These are phyloP conservation scores for Kazachstania bromeliacearum DNA, from an alignment of 805 yeast genomes.

Conservation along the genomic window DNA sequence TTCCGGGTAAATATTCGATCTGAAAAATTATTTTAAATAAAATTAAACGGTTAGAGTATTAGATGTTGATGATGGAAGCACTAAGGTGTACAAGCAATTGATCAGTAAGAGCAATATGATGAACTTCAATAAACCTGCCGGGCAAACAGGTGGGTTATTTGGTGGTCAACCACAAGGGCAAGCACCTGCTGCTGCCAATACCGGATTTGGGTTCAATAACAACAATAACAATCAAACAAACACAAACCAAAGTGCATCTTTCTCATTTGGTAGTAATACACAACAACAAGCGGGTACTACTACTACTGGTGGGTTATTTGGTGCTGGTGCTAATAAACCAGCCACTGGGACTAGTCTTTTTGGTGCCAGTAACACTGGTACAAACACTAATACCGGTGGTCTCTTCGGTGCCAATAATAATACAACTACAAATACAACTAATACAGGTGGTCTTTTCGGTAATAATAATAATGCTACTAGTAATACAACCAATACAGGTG, in stretches of 20 bases:
- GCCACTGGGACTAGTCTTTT: slow-evolving; percentile 16
- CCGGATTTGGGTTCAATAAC: neutral
- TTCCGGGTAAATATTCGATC: too few relatives aligned
- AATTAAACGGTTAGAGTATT: too few relatives aligned
- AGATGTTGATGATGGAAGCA: too few relatives aligned
- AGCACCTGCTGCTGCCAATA: neutral
- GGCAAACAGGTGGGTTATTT: too few relatives aligned
- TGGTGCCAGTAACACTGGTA: slow-evolving; percentile 16
- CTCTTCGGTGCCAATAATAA: slow-evolving; percentile 23
- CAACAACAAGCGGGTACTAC: neutral
- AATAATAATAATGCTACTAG: slow-evolving; percentile 7
- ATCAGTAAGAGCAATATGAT: too few relatives aligned
- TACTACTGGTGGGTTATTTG: slow-evolving; percentile 11
- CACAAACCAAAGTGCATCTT: neutral
- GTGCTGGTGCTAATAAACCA: slow-evolving; percentile 10
- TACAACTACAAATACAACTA: slow-evolving; percentile 8
- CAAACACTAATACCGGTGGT: slow-evolving; percentile 24
- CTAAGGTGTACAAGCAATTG: too few relatives aligned
- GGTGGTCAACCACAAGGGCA: too few relatives aligned
- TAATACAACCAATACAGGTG: slow-evolving; percentile 14
- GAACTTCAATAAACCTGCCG: too few relatives aligned
- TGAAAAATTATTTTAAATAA: too few relatives aligned
- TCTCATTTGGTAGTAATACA: too few relatives aligned
- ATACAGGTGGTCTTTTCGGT: slow-evolving; percentile 18
- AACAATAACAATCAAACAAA: too few relatives aligned